These are phyloP conservation scores for Crithidia expoeki DNA, from an alignment of 208 protist genomes.

Conservation along the genomic window DNA sequence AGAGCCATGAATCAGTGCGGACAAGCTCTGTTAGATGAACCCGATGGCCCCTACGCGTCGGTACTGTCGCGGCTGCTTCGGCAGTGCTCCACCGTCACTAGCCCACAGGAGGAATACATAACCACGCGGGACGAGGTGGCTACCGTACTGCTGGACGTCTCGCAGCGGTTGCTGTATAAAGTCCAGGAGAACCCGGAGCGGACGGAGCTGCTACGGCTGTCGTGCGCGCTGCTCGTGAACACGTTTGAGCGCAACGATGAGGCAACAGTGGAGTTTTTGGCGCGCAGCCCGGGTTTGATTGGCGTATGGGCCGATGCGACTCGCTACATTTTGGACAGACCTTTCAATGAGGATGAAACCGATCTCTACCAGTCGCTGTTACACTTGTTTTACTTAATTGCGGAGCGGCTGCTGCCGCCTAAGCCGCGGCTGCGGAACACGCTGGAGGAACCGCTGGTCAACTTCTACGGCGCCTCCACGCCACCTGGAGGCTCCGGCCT, in stretches of 20 bases:
- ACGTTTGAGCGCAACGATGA: slow-evolving; percentile 77
- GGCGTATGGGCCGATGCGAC: slow-evolving; percentile 55
- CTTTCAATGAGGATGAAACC: slow-evolving; percentile 63
- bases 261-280: slow-evolving; percentile 47
- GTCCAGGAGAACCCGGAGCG: slow-evolving; percentile 33
- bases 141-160: slow-evolving; percentile 51
- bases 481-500: slow-evolving; percentile 13
- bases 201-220: slow-evolving; percentile 56
- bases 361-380: slow-evolving; percentile 78
- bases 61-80: slow-evolving; percentile 59
- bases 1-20: slow-evolving; percentile 54
- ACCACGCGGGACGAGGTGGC: slow-evolving; percentile 39
- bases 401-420: slow-evolving; percentile 58
- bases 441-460: slow-evolving; percentile 20
- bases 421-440: slow-evolving; percentile 13
- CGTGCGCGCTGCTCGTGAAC: slow-evolving; percentile 75
- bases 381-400: slow-evolving; percentile 78
- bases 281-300: slow-evolving; percentile 41
- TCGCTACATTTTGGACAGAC: slow-evolving; percentile 46
- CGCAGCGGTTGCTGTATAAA: slow-evolving; percentile 41
- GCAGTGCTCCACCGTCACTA: slow-evolving; percentile 58
- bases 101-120: slow-evolving; percentile 58
- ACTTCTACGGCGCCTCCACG: slow-evolving; percentile 27
- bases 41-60: slow-evolving; percentile 33
- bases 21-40: slow-evolving; percentile 44